These are phyloP conservation scores for Fusarium sp. DNA, from an alignment of 2,329 filamentous ascomycete species.

Conservation along the genomic window DNA sequence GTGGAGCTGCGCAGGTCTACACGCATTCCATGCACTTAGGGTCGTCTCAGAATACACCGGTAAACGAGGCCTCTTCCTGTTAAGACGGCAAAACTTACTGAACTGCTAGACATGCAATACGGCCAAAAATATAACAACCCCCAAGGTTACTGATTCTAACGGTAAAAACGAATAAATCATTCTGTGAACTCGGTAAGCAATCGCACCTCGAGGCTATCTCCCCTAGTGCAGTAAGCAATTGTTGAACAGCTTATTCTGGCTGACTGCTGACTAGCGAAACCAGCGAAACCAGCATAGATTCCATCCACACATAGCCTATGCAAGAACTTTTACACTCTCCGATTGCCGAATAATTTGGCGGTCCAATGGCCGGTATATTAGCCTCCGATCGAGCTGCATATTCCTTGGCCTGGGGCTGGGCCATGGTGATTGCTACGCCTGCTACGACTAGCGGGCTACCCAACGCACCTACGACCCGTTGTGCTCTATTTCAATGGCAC, in stretches of 20 bases:
- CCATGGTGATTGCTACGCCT: background rate
- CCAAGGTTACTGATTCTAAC: background rate
- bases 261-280: background rate
- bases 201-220: conserved; percentile 3
- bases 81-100: conserved; percentile 1
- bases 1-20: background rate
- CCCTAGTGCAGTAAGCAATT: background rate
- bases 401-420: background rate
- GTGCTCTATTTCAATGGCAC: background rate
- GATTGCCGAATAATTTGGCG: too few species aligned
- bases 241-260: conserved; percentile 2
- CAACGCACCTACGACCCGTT: background rate
- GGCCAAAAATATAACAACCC: background rate
- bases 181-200: conserved; percentile 3
- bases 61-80: conserved; percentile 2
- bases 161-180: background rate
- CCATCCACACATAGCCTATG: background rate
- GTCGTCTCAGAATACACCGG: background rate
- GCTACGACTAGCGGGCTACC: background rate
- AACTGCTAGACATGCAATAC: conserved; percentile 1
- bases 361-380: background rate
- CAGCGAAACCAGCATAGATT: conserved; percentile 1
- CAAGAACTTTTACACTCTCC: background rate
- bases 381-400: background rate
- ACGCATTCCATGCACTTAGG: background rate